Percentiles rank a stretch among this genome's conserved stretches.
phyloP scores from a whole-genome alignment of 2,329 filamentous ascomycete genomes.

The Chrysoporthe cubensis region DNA sequence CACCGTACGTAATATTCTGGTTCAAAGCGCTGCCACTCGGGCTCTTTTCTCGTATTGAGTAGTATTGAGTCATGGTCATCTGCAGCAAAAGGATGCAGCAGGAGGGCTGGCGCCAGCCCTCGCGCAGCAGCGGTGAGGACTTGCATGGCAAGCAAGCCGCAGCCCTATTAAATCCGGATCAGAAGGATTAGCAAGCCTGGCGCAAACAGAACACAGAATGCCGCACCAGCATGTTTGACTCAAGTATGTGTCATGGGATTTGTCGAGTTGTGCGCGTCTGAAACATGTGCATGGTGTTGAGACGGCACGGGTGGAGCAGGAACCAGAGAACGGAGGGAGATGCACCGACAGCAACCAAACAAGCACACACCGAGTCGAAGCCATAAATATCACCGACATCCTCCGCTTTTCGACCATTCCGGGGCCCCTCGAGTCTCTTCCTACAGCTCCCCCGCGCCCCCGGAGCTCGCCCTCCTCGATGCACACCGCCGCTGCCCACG shows the following conservation, averaged over 20 bases:
- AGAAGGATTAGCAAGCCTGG: too few species aligned
- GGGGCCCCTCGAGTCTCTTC: neutral
- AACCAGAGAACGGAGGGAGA: neutral
- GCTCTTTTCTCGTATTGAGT: too few species aligned
- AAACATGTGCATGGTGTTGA: conserved; percentile 18
- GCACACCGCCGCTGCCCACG: neutral
- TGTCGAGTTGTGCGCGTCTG: conserved; percentile 9
- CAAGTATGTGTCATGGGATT: conserved; percentile 4
- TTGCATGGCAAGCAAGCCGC: too few species aligned
- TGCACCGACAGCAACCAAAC: neutral
- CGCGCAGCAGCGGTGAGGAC: too few species aligned
- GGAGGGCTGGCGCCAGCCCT: too few species aligned
- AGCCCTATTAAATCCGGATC: neutral
- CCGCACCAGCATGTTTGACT: conserved; percentile 7
- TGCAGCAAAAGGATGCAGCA: too few species aligned
- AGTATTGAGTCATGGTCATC: too few species aligned
- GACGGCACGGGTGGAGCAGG: conserved; percentile 10
- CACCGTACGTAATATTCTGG: too few species aligned
- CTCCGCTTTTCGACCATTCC: neutral
- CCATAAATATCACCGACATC: neutral
- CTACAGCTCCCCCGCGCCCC: conserved; percentile 2
- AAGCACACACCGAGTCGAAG: neutral
- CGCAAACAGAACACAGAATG: neutral
- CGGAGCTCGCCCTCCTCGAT: conserved; percentile 14
- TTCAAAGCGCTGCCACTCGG: too few species aligned